Conservation (phyloP, 352 stramenopile genomes). For the Phytophthora ohioensis region DNA sequence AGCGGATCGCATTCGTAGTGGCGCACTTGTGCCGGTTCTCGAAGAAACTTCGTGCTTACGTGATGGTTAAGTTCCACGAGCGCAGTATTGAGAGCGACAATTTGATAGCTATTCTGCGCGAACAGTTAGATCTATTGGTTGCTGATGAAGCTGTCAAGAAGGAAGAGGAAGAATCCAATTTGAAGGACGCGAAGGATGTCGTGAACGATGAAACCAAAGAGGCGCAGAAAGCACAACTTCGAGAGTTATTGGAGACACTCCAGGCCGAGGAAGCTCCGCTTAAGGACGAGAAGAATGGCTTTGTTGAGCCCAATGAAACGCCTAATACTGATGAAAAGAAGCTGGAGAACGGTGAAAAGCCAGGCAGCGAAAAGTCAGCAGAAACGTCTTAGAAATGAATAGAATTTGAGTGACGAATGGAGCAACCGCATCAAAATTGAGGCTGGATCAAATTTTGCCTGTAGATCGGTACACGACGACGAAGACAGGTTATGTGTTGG, state of each 20-base stretch:
- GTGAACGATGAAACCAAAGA: slow-evolving; percentile 41
- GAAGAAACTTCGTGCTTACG: slow-evolving; percentile 68
- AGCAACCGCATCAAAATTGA: too few species aligned
- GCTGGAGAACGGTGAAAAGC: background rate
- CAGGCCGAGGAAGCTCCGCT: slow-evolving; percentile 18
- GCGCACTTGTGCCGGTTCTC: slow-evolving; percentile 74
- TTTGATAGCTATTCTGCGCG: slow-evolving; percentile 53
- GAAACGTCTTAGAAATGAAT: too few species aligned
- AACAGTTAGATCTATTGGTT: slow-evolving; percentile 68
- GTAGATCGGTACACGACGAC: too few species aligned
- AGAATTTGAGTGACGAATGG: too few species aligned
- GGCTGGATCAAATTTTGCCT: too few species aligned
- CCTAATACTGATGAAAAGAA: slow-evolving; percentile 1
- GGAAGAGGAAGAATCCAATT: background rate
- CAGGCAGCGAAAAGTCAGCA: background rate
- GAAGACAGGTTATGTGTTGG: too few species aligned
- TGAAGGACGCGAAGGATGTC: slow-evolving; percentile 23
- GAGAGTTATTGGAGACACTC: slow-evolving; percentile 47
- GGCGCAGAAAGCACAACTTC: slow-evolving; percentile 48
- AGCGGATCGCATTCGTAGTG: slow-evolving; percentile 71
- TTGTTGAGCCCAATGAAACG: slow-evolving; percentile 4
- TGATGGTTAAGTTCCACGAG: slow-evolving; percentile 83
- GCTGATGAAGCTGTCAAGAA: slow-evolving; percentile 29
- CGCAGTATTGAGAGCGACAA: slow-evolving; percentile 63
- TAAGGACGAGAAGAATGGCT: slow-evolving; percentile 2